phyloP scores from a whole-genome alignment of 768 basidiomycete genomes.

The Paxillus rubicundulus region DNA sequence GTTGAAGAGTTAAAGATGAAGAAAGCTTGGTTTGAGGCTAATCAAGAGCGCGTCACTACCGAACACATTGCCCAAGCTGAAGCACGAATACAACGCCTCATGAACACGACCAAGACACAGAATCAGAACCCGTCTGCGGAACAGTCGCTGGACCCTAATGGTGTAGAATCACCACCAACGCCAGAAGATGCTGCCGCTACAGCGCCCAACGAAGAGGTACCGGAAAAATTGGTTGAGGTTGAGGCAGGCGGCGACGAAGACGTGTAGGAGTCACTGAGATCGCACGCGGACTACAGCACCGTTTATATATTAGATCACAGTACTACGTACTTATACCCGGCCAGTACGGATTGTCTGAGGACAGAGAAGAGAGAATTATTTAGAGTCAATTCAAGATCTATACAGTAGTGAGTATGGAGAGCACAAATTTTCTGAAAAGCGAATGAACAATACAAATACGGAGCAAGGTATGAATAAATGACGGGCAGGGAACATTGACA shows the following conservation, averaged over 20 bases:
- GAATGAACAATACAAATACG: conserved; percentile 35
- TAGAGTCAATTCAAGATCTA: conserved; percentile 21
- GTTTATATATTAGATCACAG: conserved; percentile 15
- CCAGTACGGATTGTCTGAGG: conserved; percentile 12
- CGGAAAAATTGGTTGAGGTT: conserved; percentile 41
- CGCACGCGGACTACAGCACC: conserved; percentile 16
- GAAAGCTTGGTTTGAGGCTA: conserved; percentile 93
- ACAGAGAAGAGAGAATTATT: conserved; percentile 29
- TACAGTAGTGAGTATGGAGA: conserved; percentile 35
- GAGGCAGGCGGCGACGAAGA: conserved; percentile 32
- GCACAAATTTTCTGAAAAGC: conserved; percentile 33
- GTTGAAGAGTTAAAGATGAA: conserved; percentile 91
- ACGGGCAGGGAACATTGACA: conserved; percentile 28
- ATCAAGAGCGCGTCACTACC: conserved; percentile 76
- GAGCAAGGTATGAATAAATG: conserved; percentile 40
- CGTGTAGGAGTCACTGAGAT: conserved; percentile 20
- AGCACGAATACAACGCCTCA: conserved; percentile 65
- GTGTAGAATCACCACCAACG: conserved; percentile 44
- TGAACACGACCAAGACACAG: conserved; percentile 38
- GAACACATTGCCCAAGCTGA: conserved; percentile 83
- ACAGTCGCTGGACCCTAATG: conserved; percentile 36
- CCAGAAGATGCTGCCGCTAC: conserved; percentile 36
- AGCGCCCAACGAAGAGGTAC: conserved; percentile 39
- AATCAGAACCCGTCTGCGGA: conserved; percentile 23
- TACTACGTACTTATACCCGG: conserved; percentile 20